A percentile compares a stretch with the other conserved stretches of the same genome.
Conservation (phyloP, 208 protist species). For the Leishmania braziliensis region DNA sequence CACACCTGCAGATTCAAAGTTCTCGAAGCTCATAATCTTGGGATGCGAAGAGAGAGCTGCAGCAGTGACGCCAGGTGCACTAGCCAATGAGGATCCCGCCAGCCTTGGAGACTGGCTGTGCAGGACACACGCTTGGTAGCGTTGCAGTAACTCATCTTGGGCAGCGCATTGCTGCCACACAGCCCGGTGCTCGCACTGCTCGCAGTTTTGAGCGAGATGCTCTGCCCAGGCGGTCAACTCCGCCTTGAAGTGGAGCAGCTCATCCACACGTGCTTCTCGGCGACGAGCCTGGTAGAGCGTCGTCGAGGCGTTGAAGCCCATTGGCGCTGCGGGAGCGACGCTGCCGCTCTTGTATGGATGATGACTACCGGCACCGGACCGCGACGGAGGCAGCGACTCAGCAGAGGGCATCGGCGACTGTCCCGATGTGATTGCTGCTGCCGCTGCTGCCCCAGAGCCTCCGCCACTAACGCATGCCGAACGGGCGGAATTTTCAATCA, state of each 20-base stretch:
- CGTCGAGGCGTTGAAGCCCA: neutral
- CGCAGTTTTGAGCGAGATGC: constrained; percentile 39
- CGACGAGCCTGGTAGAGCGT: constrained; percentile 14
- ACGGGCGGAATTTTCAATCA: constrained; percentile 20
- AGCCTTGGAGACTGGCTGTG: neutral
- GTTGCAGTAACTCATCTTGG: constrained; percentile 40
- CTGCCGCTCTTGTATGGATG: neutral
- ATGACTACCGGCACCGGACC: neutral
- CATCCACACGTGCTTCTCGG: constrained; percentile 20
- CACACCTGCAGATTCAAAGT: neutral
- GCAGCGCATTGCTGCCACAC: constrained; percentile 42
- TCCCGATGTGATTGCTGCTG: neutral
- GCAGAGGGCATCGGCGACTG: neutral
- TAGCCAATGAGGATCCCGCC: neutral
- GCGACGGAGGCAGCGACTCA: neutral
- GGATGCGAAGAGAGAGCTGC: neutral
- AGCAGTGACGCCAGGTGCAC: neutral
- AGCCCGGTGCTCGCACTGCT: constrained; percentile 26
- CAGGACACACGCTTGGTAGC: constrained; percentile 37
- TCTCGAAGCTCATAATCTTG: constrained; percentile 6
- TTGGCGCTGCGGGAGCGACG: neutral
- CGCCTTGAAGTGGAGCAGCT: constrained; percentile 30
- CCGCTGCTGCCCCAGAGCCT: neutral
- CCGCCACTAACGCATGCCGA: neutral
- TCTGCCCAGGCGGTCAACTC: constrained; percentile 49